phyloP scores from a whole-genome alignment of 2,329 filamentous ascomycete genomes.

The Ceratocystis destructans region DNA sequence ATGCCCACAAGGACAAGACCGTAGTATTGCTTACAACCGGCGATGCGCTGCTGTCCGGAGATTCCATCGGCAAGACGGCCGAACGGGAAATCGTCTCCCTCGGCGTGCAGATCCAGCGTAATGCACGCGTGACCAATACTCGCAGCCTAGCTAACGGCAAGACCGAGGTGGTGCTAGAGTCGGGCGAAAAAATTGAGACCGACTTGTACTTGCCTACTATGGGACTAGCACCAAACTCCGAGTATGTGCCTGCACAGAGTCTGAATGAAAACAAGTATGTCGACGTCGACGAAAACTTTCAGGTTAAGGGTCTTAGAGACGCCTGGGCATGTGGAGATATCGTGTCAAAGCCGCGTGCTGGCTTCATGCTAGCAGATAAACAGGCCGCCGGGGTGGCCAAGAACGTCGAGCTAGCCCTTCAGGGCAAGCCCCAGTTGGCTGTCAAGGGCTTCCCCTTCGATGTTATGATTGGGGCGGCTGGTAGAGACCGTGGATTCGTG shows the following conservation, averaged over 20 bases:
- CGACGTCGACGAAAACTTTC: constrained; percentile 38
- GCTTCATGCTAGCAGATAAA: constrained; percentile 47
- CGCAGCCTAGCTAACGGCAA: constrained; percentile 30
- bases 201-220: constrained; percentile 45
- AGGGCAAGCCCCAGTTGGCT: constrained; percentile 31
- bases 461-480: constrained; percentile 35
- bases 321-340: constrained; percentile 44
- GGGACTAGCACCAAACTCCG: constrained; percentile 42
- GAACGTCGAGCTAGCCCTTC: constrained; percentile 38
- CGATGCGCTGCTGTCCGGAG: constrained; percentile 32
- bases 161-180: constrained; percentile 35
- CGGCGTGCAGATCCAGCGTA: constrained; percentile 35
- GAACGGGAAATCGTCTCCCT: constrained; percentile 39
- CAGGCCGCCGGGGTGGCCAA: constrained; percentile 40
- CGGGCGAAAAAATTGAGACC: constrained; percentile 35
- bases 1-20: constrained; percentile 37
- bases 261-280: constrained; percentile 34
- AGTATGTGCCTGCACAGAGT: constrained; percentile 34
- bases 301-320: constrained; percentile 31
- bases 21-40: constrained; percentile 35
- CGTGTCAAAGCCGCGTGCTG: constrained; percentile 38
- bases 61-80: constrained; percentile 31
- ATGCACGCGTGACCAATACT: constrained; percentile 30
- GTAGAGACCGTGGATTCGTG: constrained; percentile 38
- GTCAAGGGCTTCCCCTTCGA: constrained; percentile 38